A percentile compares a stretch with the other conserved stretches of the same genome.
Evolutionary conservation across 176 grass and related monocot species (phyloP).

Genomic region (Aegilops tauschii): DNA sequence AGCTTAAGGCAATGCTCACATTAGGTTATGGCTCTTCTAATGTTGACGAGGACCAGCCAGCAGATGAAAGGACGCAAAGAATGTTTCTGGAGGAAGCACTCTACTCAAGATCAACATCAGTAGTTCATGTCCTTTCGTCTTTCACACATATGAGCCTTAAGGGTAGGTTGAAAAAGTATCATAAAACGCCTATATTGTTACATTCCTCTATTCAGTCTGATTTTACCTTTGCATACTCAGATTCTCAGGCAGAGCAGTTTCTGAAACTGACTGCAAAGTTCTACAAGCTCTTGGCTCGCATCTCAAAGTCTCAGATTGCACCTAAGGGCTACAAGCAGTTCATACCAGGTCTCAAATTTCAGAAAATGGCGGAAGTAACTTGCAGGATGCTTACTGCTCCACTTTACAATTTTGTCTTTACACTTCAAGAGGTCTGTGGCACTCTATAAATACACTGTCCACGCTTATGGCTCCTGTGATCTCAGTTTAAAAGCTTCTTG

Average conservation of each 20-base stretch:
- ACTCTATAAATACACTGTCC: background rate
- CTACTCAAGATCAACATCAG: constrained; percentile 60
- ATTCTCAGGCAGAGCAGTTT: constrained; percentile 76
- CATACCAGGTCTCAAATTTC: constrained; percentile 64
- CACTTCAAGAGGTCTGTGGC: constrained; percentile 52
- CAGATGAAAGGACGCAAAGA: constrained; percentile 47
- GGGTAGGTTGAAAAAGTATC: constrained; percentile 33
- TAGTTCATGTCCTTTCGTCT: constrained; percentile 61
- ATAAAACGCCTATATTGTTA: background rate
- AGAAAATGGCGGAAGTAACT: constrained; percentile 81
- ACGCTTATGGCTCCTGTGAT: background rate
- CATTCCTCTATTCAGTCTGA: constrained; percentile 8
- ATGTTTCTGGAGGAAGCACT: constrained; percentile 71
- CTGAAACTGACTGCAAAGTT: constrained; percentile 70
- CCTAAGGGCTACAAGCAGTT: constrained; percentile 62
- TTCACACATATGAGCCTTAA: constrained; percentile 79
- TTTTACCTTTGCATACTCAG: constrained; percentile 46
- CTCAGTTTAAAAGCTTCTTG: background rate
- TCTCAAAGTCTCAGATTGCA: constrained; percentile 74
- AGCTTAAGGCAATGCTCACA: constrained; percentile 59
- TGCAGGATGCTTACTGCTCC: constrained; percentile 74
- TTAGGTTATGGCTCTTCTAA: constrained; percentile 37
- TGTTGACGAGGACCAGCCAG: constrained; percentile 38
- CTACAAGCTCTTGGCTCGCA: constrained; percentile 76
- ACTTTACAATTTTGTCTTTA: constrained; percentile 61